These are phyloP conservation scores for Stephanodiscus triporus DNA, from an alignment of 108 stramenopile species.

Conservation along the genomic window DNA sequence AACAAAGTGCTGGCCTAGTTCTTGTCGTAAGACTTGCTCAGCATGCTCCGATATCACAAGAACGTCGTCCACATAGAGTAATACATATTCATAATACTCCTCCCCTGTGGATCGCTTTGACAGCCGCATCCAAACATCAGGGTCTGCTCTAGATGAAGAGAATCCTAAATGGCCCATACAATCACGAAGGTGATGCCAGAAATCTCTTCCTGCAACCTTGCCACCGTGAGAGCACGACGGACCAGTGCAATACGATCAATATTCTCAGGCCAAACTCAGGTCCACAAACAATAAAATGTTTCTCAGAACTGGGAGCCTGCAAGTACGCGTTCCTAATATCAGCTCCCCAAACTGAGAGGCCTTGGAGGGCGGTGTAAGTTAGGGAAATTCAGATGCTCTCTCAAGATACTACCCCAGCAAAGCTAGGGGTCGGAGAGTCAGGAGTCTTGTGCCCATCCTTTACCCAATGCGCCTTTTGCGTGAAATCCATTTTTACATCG, in stretches of 20 bases:
- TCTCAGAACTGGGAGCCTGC: conserved; percentile 2
- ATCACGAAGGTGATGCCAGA: no score
- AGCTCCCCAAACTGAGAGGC: neutral
- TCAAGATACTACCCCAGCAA: neutral
- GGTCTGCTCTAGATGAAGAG: conserved; percentile 29
- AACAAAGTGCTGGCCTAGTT: conserved; percentile 4
- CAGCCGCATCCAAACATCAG: conserved; percentile 31
- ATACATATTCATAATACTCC: conserved; percentile 42
- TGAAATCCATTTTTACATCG: neutral
- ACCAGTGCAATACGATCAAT: conserved; percentile 4
- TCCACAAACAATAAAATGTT: conserved; percentile 15
- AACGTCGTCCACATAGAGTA: conserved; percentile 47
- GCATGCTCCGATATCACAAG: neutral
- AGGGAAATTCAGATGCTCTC: conserved; percentile 3
- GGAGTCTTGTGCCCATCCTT: conserved; percentile 6
- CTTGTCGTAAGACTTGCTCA: neutral
- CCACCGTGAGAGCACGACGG: conserved; percentile 14
- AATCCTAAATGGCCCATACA: conserved; percentile 5
- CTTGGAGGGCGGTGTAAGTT: neutral
- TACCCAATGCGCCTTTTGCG: neutral
- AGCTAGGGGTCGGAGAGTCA: neutral
- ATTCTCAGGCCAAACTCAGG: conserved; percentile 25
- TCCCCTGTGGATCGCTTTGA: conserved; percentile 1
- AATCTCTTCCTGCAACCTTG: neutral
- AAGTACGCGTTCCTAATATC: conserved; percentile 5